Evolutionary conservation across 2,329 filamentous ascomycete genomes (phyloP).

Genomic region (Fusarium sp.): DNA sequence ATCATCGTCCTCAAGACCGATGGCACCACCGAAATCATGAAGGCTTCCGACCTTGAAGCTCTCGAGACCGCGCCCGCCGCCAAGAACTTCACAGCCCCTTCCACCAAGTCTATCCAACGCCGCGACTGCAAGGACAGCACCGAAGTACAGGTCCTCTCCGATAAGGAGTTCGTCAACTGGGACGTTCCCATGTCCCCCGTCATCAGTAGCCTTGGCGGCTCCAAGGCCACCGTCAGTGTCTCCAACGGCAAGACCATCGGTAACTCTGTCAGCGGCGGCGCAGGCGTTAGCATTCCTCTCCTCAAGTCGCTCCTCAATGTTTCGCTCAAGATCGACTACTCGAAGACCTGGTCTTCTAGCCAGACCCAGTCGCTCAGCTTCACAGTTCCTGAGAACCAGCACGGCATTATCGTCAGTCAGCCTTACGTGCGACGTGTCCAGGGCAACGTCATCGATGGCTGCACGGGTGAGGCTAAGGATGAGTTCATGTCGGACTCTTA

Average conservation of each 20-base stretch:
- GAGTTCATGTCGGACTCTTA: constrained; percentile 33
- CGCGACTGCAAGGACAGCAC: constrained; percentile 34
- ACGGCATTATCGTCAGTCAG: constrained; percentile 41
- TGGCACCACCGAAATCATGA: constrained; percentile 36
- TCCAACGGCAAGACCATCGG: constrained; percentile 24
- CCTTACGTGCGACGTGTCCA: constrained; percentile 37
- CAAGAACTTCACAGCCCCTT: background rate
- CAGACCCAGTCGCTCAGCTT: constrained; percentile 33
- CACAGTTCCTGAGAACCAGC: constrained; percentile 24
- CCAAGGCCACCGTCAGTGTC: constrained; percentile 26
- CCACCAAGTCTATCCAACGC: constrained; percentile 4
- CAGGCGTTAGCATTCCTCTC: constrained; percentile 1
- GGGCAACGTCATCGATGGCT: constrained; percentile 31
- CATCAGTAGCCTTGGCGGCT: constrained; percentile 33
- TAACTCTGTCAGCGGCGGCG: constrained; percentile 26
- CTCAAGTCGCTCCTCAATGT: constrained; percentile 9
- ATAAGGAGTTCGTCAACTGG: constrained; percentile 41
- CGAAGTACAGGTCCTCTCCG: constrained; percentile 34
- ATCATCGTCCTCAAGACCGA: constrained; percentile 36
- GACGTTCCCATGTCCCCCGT: constrained; percentile 41
- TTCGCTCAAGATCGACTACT: constrained; percentile 27
- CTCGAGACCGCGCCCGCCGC: constrained; percentile 25
- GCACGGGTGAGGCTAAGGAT: constrained; percentile 24
- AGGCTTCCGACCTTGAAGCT: constrained; percentile 29
- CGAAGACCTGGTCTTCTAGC: constrained; percentile 26